Percentiles rank a stretch among this genome's conserved stretches.
Evolutionary conservation across 805 yeast genomes (phyloP).

Genomic region (Candida ficus): DNA sequence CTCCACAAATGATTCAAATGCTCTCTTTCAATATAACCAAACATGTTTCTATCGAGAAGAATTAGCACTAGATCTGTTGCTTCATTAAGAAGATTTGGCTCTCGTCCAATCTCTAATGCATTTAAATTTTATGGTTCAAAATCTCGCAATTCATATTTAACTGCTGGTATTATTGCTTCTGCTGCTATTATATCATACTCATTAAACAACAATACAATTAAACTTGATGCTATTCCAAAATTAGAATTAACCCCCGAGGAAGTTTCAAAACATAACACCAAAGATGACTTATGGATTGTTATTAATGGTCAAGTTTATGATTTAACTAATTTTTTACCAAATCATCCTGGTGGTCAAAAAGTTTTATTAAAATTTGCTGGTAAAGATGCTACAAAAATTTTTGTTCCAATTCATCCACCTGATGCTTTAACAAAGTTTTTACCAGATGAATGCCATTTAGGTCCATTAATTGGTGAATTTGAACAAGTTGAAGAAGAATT

Average conservation of each 20-base stretch:
- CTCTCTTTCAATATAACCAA: too few species aligned
- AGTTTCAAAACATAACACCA: slow-evolving; percentile 28
- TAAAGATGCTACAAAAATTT: slow-evolving; percentile 75
- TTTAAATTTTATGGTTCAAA: too few species aligned
- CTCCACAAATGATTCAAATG: too few species aligned
- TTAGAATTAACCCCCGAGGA: slow-evolving; percentile 23
- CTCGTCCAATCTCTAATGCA: too few species aligned
- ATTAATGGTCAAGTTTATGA: slow-evolving; percentile 78
- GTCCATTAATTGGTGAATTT: slow-evolving; percentile 39
- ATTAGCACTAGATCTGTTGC: too few species aligned
- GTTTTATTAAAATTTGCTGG: slow-evolving; percentile 81
- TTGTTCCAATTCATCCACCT: slow-evolving; percentile 87
- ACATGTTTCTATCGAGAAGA: too few species aligned
- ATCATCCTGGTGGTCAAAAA: slow-evolving; percentile 79
- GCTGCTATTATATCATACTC: not conserved
- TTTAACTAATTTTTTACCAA: slow-evolving; percentile 63
- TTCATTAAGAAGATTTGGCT: too few species aligned
- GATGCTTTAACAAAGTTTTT: slow-evolving; percentile 69
- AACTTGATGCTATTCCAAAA: not conserved
- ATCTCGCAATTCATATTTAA: not conserved
- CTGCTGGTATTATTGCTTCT: not conserved
- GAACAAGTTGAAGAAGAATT: slow-evolving; percentile 32
- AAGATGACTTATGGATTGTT: slow-evolving; percentile 76
- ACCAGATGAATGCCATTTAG: slow-evolving; percentile 56
- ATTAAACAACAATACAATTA: not conserved